Evolutionary conservation across 345 rosid genomes (phyloP).

Genomic region (Nasturtium officinale): DNA sequence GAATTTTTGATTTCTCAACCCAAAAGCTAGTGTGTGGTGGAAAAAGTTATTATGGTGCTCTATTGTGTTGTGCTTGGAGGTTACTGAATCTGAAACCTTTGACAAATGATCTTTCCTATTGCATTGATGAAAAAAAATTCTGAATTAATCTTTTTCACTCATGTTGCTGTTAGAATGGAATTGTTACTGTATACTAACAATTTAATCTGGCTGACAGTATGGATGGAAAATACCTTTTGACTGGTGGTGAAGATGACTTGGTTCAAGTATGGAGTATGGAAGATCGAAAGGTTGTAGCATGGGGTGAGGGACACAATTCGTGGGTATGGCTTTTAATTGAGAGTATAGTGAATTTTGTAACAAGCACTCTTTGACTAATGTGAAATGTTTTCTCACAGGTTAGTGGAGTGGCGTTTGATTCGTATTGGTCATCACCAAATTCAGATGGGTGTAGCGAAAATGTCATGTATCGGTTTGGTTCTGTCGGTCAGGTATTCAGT

Average conservation of each 20-base stretch:
- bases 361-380: conserved; percentile 30
- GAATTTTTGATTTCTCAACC: conserved; percentile 76
- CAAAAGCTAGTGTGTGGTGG: conserved; percentile 47
- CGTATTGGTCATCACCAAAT: conserved; percentile 90
- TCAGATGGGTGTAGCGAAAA: conserved; percentile 79
- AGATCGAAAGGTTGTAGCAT: conserved; percentile 96
- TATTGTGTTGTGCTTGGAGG: conserved; percentile 50
- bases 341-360: background rate
- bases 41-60: conserved; percentile 46
- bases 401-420: conserved; percentile 99
- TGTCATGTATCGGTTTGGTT: conserved; percentile 93
- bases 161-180: background rate
- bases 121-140: background rate
- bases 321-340: conserved; percentile 65
- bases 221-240: conserved; percentile 94
- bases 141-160: background rate
- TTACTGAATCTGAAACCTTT: conserved; percentile 26
- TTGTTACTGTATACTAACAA: background rate
- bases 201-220: conserved; percentile 55
- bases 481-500: conserved; percentile 94
- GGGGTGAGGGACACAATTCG: conserved; percentile 99
- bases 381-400: conserved; percentile 64
- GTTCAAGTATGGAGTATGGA: conserved; percentile 99
- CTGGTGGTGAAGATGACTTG: conserved; percentile 99
- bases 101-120: conserved; percentile 49